Conservation (phyloP, 371 early-diverging fungal species). For the Mucor indicus region DNA sequence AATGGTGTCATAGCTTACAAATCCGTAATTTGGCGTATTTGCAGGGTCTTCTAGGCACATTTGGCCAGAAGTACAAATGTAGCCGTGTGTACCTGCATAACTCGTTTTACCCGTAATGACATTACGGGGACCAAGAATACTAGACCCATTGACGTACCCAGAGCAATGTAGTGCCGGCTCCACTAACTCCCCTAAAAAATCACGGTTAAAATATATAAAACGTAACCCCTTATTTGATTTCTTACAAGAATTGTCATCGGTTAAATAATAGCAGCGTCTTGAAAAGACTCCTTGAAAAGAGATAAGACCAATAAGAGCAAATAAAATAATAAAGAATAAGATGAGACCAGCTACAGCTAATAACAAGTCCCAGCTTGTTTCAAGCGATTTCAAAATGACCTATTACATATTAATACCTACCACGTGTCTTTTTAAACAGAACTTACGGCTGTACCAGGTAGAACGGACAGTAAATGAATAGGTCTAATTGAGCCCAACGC, state of each 20-base stretch:
- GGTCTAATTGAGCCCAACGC: slow-evolving; percentile 50
- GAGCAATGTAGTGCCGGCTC: slow-evolving; percentile 52
- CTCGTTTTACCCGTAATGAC: slow-evolving; percentile 28
- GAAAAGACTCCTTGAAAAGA: slow-evolving; percentile 55
- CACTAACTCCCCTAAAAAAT: slow-evolving; percentile 33
- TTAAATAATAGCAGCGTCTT: slow-evolving; percentile 41
- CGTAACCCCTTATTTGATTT: too few species aligned
- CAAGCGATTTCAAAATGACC: slow-evolving; percentile 51
- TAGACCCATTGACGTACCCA: slow-evolving; percentile 50
- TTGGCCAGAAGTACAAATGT: slow-evolving; percentile 42
- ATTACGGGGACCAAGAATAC: slow-evolving; percentile 40
- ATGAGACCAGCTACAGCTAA: slow-evolving; percentile 52
- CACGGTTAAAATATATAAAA: too few species aligned
- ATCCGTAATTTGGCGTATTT: slow-evolving; percentile 45
- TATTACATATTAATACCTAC: slow-evolving; percentile 9
- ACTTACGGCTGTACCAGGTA: slow-evolving; percentile 53
- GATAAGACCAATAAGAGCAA: slow-evolving; percentile 54
- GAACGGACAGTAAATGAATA: slow-evolving; percentile 43
- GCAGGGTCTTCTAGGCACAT: slow-evolving; percentile 44
- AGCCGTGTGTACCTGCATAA: slow-evolving; percentile 32
- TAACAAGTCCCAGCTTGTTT: slow-evolving; percentile 52
- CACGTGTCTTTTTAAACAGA: background rate
- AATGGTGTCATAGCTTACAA: slow-evolving; percentile 53
- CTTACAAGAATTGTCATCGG: background rate
- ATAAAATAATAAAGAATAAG: slow-evolving; percentile 54